Evolutionary conservation across 2,329 filamentous ascomycete species (phyloP).

Genomic region (Sarocladiaceae sp.): DNA sequence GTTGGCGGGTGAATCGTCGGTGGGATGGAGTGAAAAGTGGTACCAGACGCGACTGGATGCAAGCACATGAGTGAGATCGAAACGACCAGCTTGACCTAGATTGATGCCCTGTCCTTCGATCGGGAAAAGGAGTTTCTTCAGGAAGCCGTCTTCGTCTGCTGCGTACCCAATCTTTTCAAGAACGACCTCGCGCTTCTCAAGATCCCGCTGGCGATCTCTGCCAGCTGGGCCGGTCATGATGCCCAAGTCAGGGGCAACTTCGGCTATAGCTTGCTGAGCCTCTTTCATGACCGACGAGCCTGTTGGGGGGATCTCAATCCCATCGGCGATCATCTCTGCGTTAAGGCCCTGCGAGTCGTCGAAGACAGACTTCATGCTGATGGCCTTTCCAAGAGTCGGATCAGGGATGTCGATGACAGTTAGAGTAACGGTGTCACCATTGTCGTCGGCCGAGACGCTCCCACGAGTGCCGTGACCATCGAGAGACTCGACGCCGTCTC

Average conservation of each 20-base stretch:
- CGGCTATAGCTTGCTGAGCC: conserved; percentile 74
- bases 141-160: conserved; percentile 73
- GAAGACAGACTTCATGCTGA: conserved; percentile 86
- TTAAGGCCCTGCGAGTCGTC: conserved; percentile 93
- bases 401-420: conserved; percentile 82
- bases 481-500: conserved; percentile 60
- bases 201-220: conserved; percentile 67
- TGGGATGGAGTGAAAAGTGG: conserved; percentile 85
- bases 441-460: conserved; percentile 63
- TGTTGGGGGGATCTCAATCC: conserved; percentile 65
- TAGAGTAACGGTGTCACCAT: conserved; percentile 78
- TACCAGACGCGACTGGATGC: conserved; percentile 91
- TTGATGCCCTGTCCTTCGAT: conserved; percentile 70
- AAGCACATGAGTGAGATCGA: conserved; percentile 69
- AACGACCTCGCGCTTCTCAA: conserved; percentile 75
- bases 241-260: conserved; percentile 72
- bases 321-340: conserved; percentile 93
- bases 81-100: conserved; percentile 68
- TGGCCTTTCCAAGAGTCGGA: conserved; percentile 73
- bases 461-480: conserved; percentile 58
- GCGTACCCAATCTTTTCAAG: conserved; percentile 84
- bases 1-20: conserved; percentile 72
- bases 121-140: conserved; percentile 77
- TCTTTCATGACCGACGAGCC: conserved; percentile 82
- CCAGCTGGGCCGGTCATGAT: conserved; percentile 61